These are phyloP conservation scores for Phialemonium atrogriseum DNA, from an alignment of 2,329 filamentous ascomycete species.

Conservation along the genomic window DNA sequence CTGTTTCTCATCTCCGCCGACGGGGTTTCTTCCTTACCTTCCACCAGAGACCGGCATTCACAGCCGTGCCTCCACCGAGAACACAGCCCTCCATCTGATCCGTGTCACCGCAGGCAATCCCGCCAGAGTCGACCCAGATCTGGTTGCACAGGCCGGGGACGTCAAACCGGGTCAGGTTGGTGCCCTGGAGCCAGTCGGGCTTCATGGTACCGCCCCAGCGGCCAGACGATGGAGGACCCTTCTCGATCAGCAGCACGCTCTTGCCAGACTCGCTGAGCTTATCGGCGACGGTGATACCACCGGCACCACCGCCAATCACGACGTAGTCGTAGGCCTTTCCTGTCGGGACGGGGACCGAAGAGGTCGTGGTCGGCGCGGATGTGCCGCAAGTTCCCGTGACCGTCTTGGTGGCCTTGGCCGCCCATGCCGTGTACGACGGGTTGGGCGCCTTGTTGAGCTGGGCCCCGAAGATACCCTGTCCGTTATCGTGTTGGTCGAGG, in stretches of 20 bases:
- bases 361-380: slow-evolving; percentile 16
- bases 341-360: slow-evolving; percentile 23
- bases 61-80: slow-evolving; percentile 51
- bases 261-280: slow-evolving; percentile 52
- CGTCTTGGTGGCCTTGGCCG: slow-evolving; percentile 22
- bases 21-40: slow-evolving; percentile 30
- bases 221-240: slow-evolving; percentile 47
- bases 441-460: slow-evolving; percentile 17
- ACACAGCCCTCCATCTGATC: slow-evolving; percentile 61
- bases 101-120: slow-evolving; percentile 55
- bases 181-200: slow-evolving; percentile 47
- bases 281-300: slow-evolving; percentile 50
- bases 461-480: slow-evolving; percentile 21
- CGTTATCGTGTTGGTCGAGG: slow-evolving; percentile 23
- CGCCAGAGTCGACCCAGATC: slow-evolving; percentile 52
- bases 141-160: slow-evolving; percentile 59
- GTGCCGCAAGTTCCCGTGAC: slow-evolving; percentile 16
- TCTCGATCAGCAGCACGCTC: slow-evolving; percentile 49
- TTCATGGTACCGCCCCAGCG: slow-evolving; percentile 50
- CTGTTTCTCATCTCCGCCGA: neutral
- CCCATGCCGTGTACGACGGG: slow-evolving; percentile 20
- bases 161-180: slow-evolving; percentile 55
- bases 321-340: slow-evolving; percentile 51
- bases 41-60: slow-evolving; percentile 60
- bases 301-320: slow-evolving; percentile 50